Evolutionary conservation across 164 flowering plant species (phyloP).

Genomic region (Echeveria elegans): DNA sequence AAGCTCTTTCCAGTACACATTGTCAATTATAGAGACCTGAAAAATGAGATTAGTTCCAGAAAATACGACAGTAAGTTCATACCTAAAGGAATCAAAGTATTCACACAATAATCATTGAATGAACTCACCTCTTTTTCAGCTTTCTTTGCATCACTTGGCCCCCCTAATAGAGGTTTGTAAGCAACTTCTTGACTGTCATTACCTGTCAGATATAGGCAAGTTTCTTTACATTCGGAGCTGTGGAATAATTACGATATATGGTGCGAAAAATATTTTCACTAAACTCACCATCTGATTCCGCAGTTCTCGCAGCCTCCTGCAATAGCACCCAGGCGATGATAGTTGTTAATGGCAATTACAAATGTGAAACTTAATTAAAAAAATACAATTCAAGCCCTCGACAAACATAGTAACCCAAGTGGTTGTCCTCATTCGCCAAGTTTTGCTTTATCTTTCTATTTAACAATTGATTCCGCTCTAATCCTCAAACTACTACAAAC

Average conservation of each 20-base stretch:
- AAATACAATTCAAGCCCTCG: neutral
- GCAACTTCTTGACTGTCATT: constrained; percentile 37
- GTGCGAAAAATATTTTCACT: neutral
- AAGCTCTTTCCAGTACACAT: constrained; percentile 85
- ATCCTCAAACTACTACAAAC: neutral
- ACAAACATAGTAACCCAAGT: neutral
- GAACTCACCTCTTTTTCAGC: constrained; percentile 38
- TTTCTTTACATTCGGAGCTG: neutral
- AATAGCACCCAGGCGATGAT: constrained; percentile 14
- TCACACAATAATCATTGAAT: neutral
- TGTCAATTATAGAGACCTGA: constrained; percentile 64
- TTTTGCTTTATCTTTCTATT: too few relatives aligned
- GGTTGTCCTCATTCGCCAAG: too few relatives aligned
- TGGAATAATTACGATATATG: neutral
- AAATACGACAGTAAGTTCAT: neutral
- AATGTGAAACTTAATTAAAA: neutral
- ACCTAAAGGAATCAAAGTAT: neutral
- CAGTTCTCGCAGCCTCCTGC: constrained; percentile 68
- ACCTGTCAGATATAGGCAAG: neutral
- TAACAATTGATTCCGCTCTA: neutral
- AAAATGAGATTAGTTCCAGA: constrained; percentile 12
- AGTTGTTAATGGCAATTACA: neutral
- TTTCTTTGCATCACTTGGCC: constrained; percentile 29
- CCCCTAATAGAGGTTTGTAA: constrained; percentile 73
- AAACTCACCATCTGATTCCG: constrained; percentile 45